phyloP scores from a whole-genome alignment of 495 filamentous ascomycete genomes.

The Cercophora sp. region DNA sequence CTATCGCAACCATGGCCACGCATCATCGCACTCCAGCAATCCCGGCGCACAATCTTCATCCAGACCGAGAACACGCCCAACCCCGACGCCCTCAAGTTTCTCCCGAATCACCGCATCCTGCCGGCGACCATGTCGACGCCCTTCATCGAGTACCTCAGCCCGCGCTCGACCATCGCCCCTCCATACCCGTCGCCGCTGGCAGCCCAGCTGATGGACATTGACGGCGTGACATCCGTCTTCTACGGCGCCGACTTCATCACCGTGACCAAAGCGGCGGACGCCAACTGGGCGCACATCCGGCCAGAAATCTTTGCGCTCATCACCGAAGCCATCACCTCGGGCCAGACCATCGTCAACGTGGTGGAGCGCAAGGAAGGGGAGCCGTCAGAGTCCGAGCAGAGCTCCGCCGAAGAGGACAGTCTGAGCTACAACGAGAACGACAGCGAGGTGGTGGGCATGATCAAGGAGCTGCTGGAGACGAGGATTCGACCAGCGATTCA shows the following conservation, averaged over 20 bases:
- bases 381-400: conserved; percentile 27
- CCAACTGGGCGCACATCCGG: conserved; percentile 90
- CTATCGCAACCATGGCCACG: background rate
- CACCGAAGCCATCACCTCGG: conserved; percentile 80
- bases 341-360: conserved; percentile 74
- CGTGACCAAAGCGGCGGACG: conserved; percentile 81
- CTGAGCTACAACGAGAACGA: conserved; percentile 80
- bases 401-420: conserved; percentile 56
- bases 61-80: conserved; percentile 95
- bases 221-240: conserved; percentile 91
- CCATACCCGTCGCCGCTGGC: conserved; percentile 93
- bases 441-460: conserved; percentile 92
- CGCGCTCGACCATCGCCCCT: conserved; percentile 80
- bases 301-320: conserved; percentile 94
- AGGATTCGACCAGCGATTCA: conserved; percentile 91
- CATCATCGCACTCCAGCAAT: conserved; percentile 6
- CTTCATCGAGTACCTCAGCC: conserved; percentile 86
- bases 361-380: conserved; percentile 54
- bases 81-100: conserved; percentile 87
- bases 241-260: conserved; percentile 96
- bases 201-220: conserved; percentile 80
- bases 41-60: conserved; percentile 81
- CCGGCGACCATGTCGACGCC: conserved; percentile 66
- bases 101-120: conserved; percentile 78
- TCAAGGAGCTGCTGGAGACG: conserved; percentile 97